These are phyloP conservation scores for Phylloporus arenicola DNA, from an alignment of 768 basidiomycete genomes.

Conservation along the genomic window DNA sequence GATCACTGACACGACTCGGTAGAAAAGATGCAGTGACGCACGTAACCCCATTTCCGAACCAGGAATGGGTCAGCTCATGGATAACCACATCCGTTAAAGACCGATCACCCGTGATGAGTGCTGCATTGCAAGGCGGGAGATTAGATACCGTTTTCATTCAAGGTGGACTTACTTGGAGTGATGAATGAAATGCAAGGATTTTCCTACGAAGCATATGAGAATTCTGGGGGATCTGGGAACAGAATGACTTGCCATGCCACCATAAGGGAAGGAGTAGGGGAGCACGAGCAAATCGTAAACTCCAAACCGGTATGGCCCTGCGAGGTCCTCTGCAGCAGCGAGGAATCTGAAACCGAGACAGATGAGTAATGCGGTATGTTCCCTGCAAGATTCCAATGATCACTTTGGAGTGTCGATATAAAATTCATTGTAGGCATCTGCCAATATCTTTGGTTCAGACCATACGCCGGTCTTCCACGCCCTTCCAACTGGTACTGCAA, in stretches of 20 bases:
- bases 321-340: slow-evolving; percentile 62
- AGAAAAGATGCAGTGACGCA: no score
- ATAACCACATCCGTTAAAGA: slow-evolving; percentile 85
- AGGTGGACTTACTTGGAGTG: slow-evolving; percentile 91
- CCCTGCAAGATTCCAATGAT: background rate
- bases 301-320: slow-evolving; percentile 74
- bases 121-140: slow-evolving; percentile 27
- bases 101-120: slow-evolving; percentile 82
- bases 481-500: slow-evolving; percentile 54
- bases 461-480: slow-evolving; percentile 84
- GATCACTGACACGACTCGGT: no score
- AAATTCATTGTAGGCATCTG: slow-evolving; percentile 82
- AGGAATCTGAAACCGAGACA: slow-evolving; percentile 46
- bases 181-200: slow-evolving; percentile 85
- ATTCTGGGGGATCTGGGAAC: background rate
- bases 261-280: slow-evolving; percentile 90
- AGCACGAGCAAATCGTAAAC: slow-evolving; percentile 88
- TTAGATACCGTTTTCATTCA: background rate
- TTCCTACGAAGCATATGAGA: slow-evolving; percentile 49
- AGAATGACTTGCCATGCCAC: slow-evolving; percentile 59
- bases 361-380: background rate
- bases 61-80: slow-evolving; percentile 82
- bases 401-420: slow-evolving; percentile 77
- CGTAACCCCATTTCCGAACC: slow-evolving; percentile 92
- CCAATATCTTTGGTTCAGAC: slow-evolving; percentile 83